Percentiles rank a stretch among this genome's conserved stretches.
phyloP scores from a whole-genome alignment of 73 alveolate species.

The Paramecium bursaria region DNA sequence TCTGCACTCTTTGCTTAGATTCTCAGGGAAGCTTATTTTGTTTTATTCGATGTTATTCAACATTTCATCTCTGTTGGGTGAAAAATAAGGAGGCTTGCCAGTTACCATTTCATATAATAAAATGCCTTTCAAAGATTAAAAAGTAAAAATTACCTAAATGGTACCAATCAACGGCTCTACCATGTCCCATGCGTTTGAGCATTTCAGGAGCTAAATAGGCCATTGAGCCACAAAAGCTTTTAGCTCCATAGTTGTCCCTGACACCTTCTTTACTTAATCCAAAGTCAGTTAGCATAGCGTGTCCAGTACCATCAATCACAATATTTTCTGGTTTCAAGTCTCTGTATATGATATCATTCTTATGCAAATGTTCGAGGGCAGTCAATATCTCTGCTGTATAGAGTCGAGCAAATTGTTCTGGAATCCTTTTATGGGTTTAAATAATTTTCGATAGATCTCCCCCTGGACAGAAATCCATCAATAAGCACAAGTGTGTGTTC shows the following conservation, averaged over 20 bases:
- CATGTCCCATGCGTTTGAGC: constrained; percentile 93
- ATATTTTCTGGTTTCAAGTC: constrained; percentile 91
- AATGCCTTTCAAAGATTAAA: constrained; percentile 71
- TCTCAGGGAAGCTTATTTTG: constrained; percentile 35
- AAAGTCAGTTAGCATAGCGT: constrained; percentile 96
- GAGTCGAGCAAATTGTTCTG: constrained; percentile 82
- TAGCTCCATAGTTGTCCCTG: constrained; percentile 79
- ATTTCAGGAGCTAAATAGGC: constrained; percentile 98
- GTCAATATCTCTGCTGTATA: constrained; percentile 81
- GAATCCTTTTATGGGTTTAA: constrained; percentile 82
- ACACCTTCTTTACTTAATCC: constrained; percentile 93
- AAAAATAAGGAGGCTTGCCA: constrained; percentile 88
- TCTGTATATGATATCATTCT: constrained; percentile 80
- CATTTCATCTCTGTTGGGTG: constrained; percentile 91
- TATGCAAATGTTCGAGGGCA: constrained; percentile 85
- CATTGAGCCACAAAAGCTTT: constrained; percentile 94
- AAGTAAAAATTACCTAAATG: constrained; percentile 76
- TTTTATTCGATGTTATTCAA: constrained; percentile 81
- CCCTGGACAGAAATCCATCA: constrained; percentile 96
- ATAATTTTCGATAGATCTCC: constrained; percentile 96
- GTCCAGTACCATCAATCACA: constrained; percentile 94
- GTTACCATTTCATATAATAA: constrained; percentile 95
- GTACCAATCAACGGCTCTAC: constrained; percentile 98
- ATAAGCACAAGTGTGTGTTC: constrained; percentile 89
- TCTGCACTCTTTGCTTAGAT: constrained; percentile 32